Conservation (phyloP, 2,329 filamentous ascomycete species). For the Sphaceloma murrayae region DNA sequence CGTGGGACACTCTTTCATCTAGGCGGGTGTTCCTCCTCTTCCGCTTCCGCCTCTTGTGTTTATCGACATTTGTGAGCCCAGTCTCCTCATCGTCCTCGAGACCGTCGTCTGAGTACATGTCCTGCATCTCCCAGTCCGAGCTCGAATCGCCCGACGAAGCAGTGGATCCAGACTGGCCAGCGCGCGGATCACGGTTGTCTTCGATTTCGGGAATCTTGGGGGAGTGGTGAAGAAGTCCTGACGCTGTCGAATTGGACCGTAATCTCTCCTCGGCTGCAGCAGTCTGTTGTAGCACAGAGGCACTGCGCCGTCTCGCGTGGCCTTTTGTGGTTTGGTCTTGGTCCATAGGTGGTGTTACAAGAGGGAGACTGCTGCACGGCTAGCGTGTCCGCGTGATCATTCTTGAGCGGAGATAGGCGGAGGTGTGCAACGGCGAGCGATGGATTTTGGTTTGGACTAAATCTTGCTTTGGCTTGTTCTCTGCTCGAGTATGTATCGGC, state of each 20-base stretch:
- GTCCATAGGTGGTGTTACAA: slow-evolving; percentile 15
- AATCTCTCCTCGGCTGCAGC: background rate
- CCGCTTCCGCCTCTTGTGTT: slow-evolving; percentile 55
- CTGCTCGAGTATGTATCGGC: background rate
- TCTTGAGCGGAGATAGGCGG: slow-evolving; percentile 8
- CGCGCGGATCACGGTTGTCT: slow-evolving; percentile 16
- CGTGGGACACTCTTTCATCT: slow-evolving; percentile 58
- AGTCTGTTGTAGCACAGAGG: slow-evolving; percentile 13
- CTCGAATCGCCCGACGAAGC: slow-evolving; percentile 26
- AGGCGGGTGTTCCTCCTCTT: slow-evolving; percentile 56
- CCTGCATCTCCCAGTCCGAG: slow-evolving; percentile 48
- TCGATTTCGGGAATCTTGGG: slow-evolving; percentile 27
- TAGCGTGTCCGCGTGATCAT: slow-evolving; percentile 9
- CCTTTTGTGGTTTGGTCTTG: slow-evolving; percentile 13
- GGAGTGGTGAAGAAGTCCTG: slow-evolving; percentile 15
- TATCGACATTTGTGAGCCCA: slow-evolving; percentile 66
- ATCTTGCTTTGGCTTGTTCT: background rate
- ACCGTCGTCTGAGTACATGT: slow-evolving; percentile 57
- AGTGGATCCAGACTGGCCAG: slow-evolving; percentile 14
- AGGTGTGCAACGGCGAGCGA: slow-evolving; percentile 9
- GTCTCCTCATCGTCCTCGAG: slow-evolving; percentile 79
- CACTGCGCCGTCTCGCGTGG: slow-evolving; percentile 16
- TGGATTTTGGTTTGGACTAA: background rate
- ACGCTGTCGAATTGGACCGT: slow-evolving; percentile 17
- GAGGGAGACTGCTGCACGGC: slow-evolving; percentile 6